Percentiles rank a stretch among this genome's conserved stretches.
These are phyloP conservation scores for Paramecium primaurelia DNA, from an alignment of 73 alveolate species.

Conservation along the genomic window DNA sequence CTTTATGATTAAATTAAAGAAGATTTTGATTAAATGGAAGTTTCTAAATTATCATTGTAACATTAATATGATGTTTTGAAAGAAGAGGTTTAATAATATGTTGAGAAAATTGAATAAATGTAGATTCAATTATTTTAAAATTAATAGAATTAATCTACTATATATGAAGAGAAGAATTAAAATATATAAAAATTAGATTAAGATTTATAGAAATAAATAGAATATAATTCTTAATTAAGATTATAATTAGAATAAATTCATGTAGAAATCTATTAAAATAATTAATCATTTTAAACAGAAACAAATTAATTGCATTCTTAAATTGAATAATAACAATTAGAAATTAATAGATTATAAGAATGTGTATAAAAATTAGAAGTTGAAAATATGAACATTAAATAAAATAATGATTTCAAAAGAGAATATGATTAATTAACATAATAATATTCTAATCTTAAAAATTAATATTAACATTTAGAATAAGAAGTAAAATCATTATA, in stretches of 20 bases:
- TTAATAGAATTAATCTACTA: background rate
- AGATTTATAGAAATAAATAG: background rate
- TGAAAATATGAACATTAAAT: background rate
- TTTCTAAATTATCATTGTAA: background rate
- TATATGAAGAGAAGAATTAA: background rate
- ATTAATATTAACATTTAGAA: background rate
- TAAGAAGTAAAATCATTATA: background rate
- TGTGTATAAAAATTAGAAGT: background rate
- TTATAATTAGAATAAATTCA: background rate
- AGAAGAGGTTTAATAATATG: background rate
- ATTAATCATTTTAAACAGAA: background rate
- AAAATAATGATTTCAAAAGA: background rate
- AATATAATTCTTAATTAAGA: background rate
- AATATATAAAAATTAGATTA: background rate
- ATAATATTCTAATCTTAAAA: background rate
- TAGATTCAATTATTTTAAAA: background rate
- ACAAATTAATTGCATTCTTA: background rate
- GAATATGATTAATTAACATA: background rate
- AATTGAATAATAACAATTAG: background rate
- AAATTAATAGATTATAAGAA: background rate
- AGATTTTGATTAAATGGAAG: background rate
- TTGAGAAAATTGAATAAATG: background rate
- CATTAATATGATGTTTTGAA: background rate
- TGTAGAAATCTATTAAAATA: background rate
- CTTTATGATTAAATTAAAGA: background rate